These are phyloP conservation scores for Fremontodendron californicum DNA, from an alignment of 345 rosid genomes.

Conservation along the genomic window DNA sequence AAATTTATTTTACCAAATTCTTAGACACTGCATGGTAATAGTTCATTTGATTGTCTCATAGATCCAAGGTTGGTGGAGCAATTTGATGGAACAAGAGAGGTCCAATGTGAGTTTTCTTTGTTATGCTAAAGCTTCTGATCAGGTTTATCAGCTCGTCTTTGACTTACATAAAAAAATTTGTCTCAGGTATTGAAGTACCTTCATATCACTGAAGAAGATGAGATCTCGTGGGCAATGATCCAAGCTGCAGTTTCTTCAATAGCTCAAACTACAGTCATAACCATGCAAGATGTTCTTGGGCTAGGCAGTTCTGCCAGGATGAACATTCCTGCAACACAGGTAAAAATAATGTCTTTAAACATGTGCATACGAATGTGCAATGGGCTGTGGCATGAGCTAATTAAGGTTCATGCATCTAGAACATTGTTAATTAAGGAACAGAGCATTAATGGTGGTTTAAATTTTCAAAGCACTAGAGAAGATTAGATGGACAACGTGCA, in stretches of 20 bases:
- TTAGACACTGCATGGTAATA: constrained; percentile 6
- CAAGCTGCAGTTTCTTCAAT: constrained; percentile 62
- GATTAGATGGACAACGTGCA: background rate
- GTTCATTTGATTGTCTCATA: constrained; percentile 23
- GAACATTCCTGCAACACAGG: constrained; percentile 91
- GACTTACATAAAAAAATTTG: background rate
- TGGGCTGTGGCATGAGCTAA: background rate
- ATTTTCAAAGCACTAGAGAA: background rate
- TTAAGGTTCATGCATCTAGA: background rate
- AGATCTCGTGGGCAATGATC: constrained; percentile 64
- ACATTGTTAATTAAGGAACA: background rate
- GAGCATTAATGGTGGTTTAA: background rate
- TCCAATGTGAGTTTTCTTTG: constrained; percentile 47
- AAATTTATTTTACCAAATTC: background rate
- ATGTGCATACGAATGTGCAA: background rate
- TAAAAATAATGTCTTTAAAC: constrained; percentile 16
- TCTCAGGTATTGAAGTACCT: constrained; percentile 66
- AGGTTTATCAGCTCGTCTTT: background rate
- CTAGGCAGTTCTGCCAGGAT: constrained; percentile 79
- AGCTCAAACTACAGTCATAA: constrained; percentile 71
- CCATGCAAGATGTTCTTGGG: constrained; percentile 89
- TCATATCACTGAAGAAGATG: constrained; percentile 45
- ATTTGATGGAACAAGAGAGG: constrained; percentile 54
- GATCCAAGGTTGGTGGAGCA: constrained; percentile 91
- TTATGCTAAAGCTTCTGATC: background rate